Evolutionary conservation across 345 rosid species (phyloP).

Genomic region (Acer campestre): DNA sequence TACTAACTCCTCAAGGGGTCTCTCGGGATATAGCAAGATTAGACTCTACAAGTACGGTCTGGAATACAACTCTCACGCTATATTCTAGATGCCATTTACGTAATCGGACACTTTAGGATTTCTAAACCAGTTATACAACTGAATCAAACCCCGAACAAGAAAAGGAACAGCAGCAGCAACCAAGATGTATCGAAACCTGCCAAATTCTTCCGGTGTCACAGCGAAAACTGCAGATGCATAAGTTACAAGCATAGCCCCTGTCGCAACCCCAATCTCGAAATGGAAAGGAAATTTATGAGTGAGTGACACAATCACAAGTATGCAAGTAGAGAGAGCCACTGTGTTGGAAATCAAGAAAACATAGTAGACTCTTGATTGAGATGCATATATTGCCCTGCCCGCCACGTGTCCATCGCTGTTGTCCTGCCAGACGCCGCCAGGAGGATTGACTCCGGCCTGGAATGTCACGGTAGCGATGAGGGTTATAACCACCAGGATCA

Average conservation of each 20-base stretch:
- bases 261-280: conserved; percentile 23
- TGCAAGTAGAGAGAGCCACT: conserved; percentile 19
- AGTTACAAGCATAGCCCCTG: conserved; percentile 23
- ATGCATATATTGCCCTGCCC: conserved; percentile 17
- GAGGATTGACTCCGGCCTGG: conserved; percentile 25
- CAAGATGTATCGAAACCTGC: conserved; percentile 20
- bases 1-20: no score
- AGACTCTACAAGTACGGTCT: no score
- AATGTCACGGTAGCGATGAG: conserved; percentile 26
- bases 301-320: conserved; percentile 18
- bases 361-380: conserved; percentile 18
- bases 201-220: conserved; percentile 21
- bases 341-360: conserved; percentile 32
- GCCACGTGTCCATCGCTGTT: background rate
- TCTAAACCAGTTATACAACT: conserved; percentile 9
- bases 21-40: no score
- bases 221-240: conserved; percentile 30
- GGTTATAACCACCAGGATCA: conserved; percentile 13
- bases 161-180: conserved; percentile 19
- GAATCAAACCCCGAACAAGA: conserved; percentile 9
- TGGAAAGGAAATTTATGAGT: conserved; percentile 29
- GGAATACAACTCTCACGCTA: no score
- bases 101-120: background rate
- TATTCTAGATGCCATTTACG: background rate
- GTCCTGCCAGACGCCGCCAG: conserved; percentile 36